phyloP scores from a whole-genome alignment of 2,329 filamentous ascomycete species.

The Trichoderma guizhouense region DNA sequence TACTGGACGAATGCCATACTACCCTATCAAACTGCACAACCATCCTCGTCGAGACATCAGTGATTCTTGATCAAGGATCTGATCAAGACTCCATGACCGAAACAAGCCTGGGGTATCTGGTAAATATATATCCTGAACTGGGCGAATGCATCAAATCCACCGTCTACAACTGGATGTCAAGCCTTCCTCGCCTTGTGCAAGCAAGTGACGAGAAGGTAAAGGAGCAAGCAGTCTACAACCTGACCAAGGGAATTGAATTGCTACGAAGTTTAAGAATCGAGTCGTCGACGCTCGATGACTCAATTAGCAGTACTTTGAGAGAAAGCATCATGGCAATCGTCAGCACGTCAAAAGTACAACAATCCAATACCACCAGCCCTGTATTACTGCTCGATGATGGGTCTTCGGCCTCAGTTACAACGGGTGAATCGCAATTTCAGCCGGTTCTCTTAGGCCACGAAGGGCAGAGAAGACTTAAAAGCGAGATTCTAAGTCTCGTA shows the following conservation, averaged over 20 bases:
- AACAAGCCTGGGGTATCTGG: slow-evolving; percentile 58
- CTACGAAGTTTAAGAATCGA: slow-evolving; percentile 61
- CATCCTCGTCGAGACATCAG: slow-evolving; percentile 77
- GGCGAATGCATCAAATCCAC: slow-evolving; percentile 64
- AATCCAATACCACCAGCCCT: slow-evolving; percentile 21
- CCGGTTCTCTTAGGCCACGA: slow-evolving; percentile 62
- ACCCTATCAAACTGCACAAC: slow-evolving; percentile 66
- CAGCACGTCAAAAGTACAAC: slow-evolving; percentile 23
- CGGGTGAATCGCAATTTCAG: slow-evolving; percentile 44
- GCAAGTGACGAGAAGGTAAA: slow-evolving; percentile 78
- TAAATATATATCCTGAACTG: slow-evolving; percentile 59
- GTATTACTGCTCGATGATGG: slow-evolving; percentile 30
- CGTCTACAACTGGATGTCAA: slow-evolving; percentile 76
- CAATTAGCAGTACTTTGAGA: slow-evolving; percentile 64
- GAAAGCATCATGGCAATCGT: slow-evolving; percentile 62
- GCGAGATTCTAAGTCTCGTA: slow-evolving; percentile 57
- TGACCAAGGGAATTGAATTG: slow-evolving; percentile 70
- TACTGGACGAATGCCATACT: slow-evolving; percentile 74
- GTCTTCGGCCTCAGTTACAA: slow-evolving; percentile 19
- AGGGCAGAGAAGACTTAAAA: slow-evolving; percentile 62
- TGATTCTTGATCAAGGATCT: slow-evolving; percentile 60
- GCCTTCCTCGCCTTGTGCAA: slow-evolving; percentile 79
- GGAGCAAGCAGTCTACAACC: slow-evolving; percentile 66
- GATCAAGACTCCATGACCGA: slow-evolving; percentile 38
- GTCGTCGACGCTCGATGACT: slow-evolving; percentile 63